Conservation (phyloP, 2,329 filamentous ascomycete species). For the Pseudophaeomoniella oleicola region DNA sequence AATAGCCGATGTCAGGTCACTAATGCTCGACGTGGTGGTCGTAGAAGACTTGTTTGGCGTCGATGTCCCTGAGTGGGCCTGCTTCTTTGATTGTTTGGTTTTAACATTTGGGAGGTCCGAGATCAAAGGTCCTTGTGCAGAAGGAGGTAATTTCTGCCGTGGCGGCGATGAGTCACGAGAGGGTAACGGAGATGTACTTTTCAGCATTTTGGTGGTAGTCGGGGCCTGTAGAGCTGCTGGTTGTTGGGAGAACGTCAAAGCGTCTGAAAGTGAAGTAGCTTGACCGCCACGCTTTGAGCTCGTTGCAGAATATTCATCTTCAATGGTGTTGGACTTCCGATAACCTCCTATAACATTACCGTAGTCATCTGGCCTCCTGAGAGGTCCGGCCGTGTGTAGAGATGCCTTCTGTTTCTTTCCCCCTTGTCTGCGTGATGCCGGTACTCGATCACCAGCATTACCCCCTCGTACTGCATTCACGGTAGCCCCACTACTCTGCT, state of each 20-base stretch:
- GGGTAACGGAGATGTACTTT: constrained; percentile 28
- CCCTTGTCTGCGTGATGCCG: constrained; percentile 22
- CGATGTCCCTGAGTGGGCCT: constrained; percentile 54
- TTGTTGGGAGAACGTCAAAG: constrained; percentile 35
- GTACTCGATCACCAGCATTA: constrained; percentile 9
- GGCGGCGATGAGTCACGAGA: constrained; percentile 28
- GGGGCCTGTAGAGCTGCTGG: constrained; percentile 32
- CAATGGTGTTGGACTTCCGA: constrained; percentile 45
- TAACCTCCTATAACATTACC: constrained; percentile 57
- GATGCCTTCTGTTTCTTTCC: constrained; percentile 44
- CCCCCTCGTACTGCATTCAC: constrained; percentile 3
- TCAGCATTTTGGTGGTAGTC: constrained; percentile 17
- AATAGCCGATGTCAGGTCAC: constrained; percentile 61
- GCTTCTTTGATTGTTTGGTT: constrained; percentile 40
- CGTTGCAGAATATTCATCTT: constrained; percentile 39
- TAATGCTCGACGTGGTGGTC: constrained; percentile 30
- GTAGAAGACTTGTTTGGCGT: constrained; percentile 40
- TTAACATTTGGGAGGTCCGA: constrained; percentile 55
- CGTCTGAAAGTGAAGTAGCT: constrained; percentile 22
- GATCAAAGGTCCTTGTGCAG: constrained; percentile 64
- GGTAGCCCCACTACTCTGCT: constrained; percentile 2
- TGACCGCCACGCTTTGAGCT: constrained; percentile 22
- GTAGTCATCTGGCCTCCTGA: constrained; percentile 48
- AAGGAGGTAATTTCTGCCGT: constrained; percentile 40
- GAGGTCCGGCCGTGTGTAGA: constrained; percentile 46